Conservation (phyloP, 2,329 filamentous ascomycete genomes). For the Pyrenophora teres region DNA sequence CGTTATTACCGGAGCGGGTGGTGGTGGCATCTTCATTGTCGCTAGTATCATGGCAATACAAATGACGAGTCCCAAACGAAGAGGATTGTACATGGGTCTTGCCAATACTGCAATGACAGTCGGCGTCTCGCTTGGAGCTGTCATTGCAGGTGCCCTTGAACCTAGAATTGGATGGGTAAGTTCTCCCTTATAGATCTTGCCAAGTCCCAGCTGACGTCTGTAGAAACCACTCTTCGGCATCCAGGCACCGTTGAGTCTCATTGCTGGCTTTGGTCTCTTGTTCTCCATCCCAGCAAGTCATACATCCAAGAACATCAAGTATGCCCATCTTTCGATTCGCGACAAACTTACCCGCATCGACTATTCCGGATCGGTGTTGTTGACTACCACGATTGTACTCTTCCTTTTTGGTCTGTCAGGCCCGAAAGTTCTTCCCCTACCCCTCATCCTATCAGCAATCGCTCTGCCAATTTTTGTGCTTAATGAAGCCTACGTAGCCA, state of each 20-base stretch:
- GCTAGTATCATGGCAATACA: conserved; percentile 78
- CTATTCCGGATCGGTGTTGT: conserved; percentile 69
- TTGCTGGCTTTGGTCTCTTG: conserved; percentile 66
- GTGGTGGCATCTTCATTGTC: conserved; percentile 73
- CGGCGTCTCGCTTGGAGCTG: conserved; percentile 72
- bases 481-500: conserved; percentile 66
- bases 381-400: conserved; percentile 63
- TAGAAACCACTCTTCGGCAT: conserved; percentile 74
- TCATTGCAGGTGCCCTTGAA: conserved; percentile 69
- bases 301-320: conserved; percentile 44
- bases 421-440: conserved; percentile 62
- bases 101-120: conserved; percentile 74
- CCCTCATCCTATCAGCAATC: conserved; percentile 64
- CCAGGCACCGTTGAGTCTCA: conserved; percentile 68
- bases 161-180: conserved; percentile 71
- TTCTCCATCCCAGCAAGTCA: conserved; percentile 64
- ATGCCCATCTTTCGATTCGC: conserved; percentile 46
- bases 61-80: conserved; percentile 66
- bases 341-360: conserved; percentile 70
- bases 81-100: conserved; percentile 75
- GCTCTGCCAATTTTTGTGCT: conserved; percentile 59
- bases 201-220: conserved; percentile 7
- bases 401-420: conserved; percentile 74
- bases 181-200: conserved; percentile 3
- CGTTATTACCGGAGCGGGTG: conserved; percentile 69